These are phyloP conservation scores for Dactylellina drechsleri DNA, from an alignment of 2,329 filamentous ascomycete genomes.

Conservation along the genomic window DNA sequence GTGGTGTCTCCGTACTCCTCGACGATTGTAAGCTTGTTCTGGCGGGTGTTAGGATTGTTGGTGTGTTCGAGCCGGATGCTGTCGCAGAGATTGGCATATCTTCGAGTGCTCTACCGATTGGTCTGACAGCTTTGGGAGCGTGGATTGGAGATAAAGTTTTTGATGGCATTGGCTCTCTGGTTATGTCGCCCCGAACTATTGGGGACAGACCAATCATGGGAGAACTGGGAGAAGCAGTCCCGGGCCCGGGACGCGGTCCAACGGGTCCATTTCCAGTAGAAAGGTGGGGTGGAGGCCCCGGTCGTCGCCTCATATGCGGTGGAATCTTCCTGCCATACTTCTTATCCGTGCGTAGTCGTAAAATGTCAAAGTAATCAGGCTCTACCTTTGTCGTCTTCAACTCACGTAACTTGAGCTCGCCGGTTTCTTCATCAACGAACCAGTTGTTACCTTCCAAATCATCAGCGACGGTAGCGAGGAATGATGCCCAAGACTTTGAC, in stretches of 20 bases:
- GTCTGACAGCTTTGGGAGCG: conserved; percentile 45
- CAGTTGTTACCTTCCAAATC: conserved; percentile 90
- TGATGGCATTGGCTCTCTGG: conserved; percentile 46
- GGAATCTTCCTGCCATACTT: conserved; percentile 75
- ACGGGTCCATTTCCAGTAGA: conserved; percentile 47
- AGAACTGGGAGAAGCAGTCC: conserved; percentile 46
- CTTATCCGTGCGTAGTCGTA: conserved; percentile 94
- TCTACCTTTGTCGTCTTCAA: conserved; percentile 91
- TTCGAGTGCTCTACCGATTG: conserved; percentile 47
- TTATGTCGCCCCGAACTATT: conserved; percentile 34
- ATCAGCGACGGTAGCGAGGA: conserved; percentile 87
- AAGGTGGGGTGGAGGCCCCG: conserved; percentile 59
- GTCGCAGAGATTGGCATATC: conserved; percentile 53
- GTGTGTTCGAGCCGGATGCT: conserved; percentile 57
- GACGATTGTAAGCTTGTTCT: conserved; percentile 61
- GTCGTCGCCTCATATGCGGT: conserved; percentile 66
- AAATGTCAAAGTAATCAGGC: conserved; percentile 90
- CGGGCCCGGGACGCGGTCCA: conserved; percentile 49
- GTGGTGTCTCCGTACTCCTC: conserved; percentile 56
- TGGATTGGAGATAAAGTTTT: conserved; percentile 51
- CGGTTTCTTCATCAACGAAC: conserved; percentile 89
- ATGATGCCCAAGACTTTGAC: conserved; percentile 87
- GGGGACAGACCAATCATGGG: conserved; percentile 53
- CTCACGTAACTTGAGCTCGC: conserved; percentile 89
- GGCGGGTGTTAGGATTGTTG: conserved; percentile 62